Conservation (phyloP, 228 moss, liverwort and hornwort species). For the Sphagnum magellanicum region DNA sequence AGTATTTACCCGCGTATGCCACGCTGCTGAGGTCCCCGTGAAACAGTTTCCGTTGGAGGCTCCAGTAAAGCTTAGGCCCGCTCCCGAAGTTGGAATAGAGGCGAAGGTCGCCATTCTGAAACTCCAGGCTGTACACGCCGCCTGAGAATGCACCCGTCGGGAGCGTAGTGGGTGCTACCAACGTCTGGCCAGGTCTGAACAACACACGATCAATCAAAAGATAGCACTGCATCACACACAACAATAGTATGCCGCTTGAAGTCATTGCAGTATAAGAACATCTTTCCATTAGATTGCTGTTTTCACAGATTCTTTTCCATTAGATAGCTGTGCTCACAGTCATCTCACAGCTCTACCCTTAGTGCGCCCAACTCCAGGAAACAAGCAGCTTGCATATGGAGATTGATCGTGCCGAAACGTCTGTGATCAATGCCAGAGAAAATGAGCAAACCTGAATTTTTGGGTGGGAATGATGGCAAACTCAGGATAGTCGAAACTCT, state of each 20-base stretch:
- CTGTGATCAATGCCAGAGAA: no score
- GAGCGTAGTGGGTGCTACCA: neutral
- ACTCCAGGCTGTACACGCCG: neutral
- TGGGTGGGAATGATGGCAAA: conserved; percentile 26
- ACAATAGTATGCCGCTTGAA: no score
- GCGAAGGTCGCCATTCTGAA: neutral
- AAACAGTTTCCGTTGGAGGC: neutral
- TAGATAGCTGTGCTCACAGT: no score
- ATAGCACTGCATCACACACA: no score
- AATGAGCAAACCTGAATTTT: conserved; percentile 10
- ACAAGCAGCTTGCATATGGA: no score
- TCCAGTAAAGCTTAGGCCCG: neutral
- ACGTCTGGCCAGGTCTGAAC: neutral
- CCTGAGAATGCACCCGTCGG: neutral
- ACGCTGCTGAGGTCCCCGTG: neutral
- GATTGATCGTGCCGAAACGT: no score
- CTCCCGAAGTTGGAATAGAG: neutral
- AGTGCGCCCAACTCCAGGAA: no score
- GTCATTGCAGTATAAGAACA: no score
- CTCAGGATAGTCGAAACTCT: conserved; percentile 19
- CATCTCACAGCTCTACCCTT: no score
- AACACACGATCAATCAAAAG: neutral
- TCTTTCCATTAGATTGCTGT: no score
- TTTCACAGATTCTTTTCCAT: no score
- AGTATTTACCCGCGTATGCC: neutral